Evolutionary conservation across 2,329 filamentous ascomycete species (phyloP), one percentile per base, ranked within the genome.

Genomic region (Botrytis deweyae): DNA sequence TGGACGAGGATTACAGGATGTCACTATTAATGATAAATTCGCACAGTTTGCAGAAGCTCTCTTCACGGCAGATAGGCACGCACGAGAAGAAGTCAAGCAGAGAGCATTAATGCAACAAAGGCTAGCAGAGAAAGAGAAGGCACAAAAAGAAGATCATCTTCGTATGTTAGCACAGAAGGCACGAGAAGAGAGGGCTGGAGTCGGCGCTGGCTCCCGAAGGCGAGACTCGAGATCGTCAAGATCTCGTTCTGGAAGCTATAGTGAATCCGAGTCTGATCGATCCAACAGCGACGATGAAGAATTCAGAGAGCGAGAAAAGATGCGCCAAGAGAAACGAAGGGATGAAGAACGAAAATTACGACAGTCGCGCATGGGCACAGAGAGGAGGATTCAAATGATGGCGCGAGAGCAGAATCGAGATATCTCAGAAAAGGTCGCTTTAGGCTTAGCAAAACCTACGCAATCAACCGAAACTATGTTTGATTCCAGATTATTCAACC

Each of bases 21-120:
- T 97, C 61, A 92, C 94, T 10, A 98, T 99, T 84, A 98, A 97
- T 84, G 96, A 99, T 86, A 98, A 98, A 82, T 98, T 99, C 81
- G 95, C 95, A 3, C 94, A 97, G 80, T 97, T 99, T 81, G 93
- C 94, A 0, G 96, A 99, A 83, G 94, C 95, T 0, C 85, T 99
- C 55, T 97, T 96, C 82, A 97, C 96, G 77, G 96, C 96, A 1
- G 96, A 99, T 81, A 88, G 95, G 66, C 96, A 98, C 82, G 96
- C 96, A 12, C 89, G 96, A 80, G 96, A 99, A 80, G 96, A 99
- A 82, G 95, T 99, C 72, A 92, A 95, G 80, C 93, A 97, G 82
- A 90, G 96, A 77, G 91, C 94, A 12, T 86, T 93, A 77, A 98
- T 99, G 95, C 96, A 99, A 81, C 96, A 98, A 84, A 89, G 95